Base-by-base conservation (phyloP, 2,329 filamentous ascomycete genomes). In the Colletotrichum musae region DNA sequence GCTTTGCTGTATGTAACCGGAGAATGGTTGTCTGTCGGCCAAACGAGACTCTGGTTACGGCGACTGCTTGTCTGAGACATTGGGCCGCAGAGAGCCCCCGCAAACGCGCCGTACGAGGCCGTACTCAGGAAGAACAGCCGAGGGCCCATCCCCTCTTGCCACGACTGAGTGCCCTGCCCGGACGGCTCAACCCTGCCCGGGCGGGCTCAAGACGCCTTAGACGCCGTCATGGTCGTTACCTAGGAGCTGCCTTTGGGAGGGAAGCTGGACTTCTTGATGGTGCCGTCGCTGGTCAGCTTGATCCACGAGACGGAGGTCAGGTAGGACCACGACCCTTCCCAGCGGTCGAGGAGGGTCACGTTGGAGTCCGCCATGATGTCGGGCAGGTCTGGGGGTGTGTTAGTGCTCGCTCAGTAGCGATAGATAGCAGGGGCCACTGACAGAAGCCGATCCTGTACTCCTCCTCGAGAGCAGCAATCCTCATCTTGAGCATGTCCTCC, bases 381-480 rank as follows among this genome's bases (percentile, higher is more conserved):
- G 0, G 95, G 95, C 48, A 97, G 80, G 70, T 61, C 67, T 70
- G 26, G 9, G 26, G 7, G 15, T 13, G 10, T 9, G 43, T 67
- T 52, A 61, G 50, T 28, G 52, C 15, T 43, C 6, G 52, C 5
- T 4, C 18, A 18, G 2, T 28, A 13, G 2, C 45, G n/a, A 12
- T 10, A 10, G 18, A 47, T n/a, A 36, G 5, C 16, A 3, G 15
- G 9, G 21, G 26, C n/a, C 28, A 83, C 89, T 74, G 73, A 94
- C 93, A 92, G 76, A 97, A 97, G 0, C 96, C 96, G 61, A 90
- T 90, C 72, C 91, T 88, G 73, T 93, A 93, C 83, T 99, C 96
- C 74, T 92, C 92, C 76, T 92, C 86, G 72, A 98, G 92, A 1
- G 83, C 83, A 15, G 88, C 86, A 63, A 93, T 91, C 72, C 90